phyloP scores from a whole-genome alignment of 1,284 basidiomycete species.

The Rhizoctonia solani region DNA sequence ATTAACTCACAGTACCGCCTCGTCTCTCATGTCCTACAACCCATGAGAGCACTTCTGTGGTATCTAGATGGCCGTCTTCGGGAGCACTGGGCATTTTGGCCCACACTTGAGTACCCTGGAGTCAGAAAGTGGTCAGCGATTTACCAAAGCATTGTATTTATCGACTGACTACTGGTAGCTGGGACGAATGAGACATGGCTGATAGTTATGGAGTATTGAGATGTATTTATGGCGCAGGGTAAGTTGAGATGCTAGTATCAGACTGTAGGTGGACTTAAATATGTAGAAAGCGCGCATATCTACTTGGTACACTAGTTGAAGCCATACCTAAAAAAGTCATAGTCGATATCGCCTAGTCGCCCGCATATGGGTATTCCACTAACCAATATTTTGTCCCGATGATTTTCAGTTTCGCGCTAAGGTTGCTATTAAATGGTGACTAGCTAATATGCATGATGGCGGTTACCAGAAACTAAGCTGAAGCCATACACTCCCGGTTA shows the following conservation, averaged over 20 bases:
- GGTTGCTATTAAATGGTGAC: too few species aligned
- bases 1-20: neutral
- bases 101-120: conserved; percentile 29
- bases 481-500: neutral
- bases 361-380: too few species aligned
- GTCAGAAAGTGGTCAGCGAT: neutral
- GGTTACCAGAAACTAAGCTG: neutral
- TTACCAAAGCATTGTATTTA: neutral
- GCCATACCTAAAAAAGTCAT: too few species aligned
- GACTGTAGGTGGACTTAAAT: too few species aligned
- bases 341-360: too few species aligned
- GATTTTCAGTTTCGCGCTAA: too few species aligned
- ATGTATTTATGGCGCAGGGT: neutral
- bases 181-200: conserved; percentile 1
- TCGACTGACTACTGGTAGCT: conserved; percentile 9
- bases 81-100: conserved; percentile 8
- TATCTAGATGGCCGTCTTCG: neutral
- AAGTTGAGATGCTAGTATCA: too few species aligned
- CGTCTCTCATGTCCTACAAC: conserved; percentile 13
- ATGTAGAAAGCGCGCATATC: neutral
- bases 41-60: conserved; percentile 25
- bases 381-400: too few species aligned
- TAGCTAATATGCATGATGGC: neutral
- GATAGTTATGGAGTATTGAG: neutral
- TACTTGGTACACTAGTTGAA: neutral